Percentiles rank a stretch among this genome's conserved stretches.
Conservation (phyloP, 306 rosid species). For the Cucurbita ficifolia region DNA sequence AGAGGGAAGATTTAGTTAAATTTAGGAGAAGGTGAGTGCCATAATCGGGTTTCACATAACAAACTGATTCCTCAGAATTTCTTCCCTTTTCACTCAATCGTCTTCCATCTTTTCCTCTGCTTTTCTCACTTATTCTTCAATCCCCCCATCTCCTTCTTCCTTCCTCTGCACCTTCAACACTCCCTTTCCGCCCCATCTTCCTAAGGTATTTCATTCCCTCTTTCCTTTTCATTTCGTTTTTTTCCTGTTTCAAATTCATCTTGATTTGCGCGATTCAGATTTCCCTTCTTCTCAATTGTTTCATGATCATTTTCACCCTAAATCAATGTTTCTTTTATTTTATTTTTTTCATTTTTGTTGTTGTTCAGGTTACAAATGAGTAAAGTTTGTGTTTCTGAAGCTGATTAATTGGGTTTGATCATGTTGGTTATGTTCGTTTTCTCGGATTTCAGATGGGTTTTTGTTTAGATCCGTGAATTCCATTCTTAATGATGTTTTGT, state of each 20-base stretch:
- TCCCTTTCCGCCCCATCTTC: neutral
- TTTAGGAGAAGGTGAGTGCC: neutral
- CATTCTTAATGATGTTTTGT: neutral
- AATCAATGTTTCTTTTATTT: neutral
- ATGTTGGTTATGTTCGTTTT: neutral
- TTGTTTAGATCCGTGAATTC: neutral
- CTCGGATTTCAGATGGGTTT: neutral
- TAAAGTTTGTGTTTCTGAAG: neutral
- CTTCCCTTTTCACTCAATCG: neutral
- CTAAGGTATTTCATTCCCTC: neutral
- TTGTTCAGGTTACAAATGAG: neutral
- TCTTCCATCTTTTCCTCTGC: neutral
- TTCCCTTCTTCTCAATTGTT: neutral
- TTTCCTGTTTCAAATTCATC: neutral
- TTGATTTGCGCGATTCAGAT: neutral
- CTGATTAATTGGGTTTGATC: neutral
- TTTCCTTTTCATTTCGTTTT: neutral
- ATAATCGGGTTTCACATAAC: neutral
- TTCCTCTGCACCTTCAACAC: neutral
- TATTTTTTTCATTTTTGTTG: neutral
- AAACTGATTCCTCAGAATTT: neutral
- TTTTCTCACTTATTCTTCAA: neutral
- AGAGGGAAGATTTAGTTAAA: neutral
- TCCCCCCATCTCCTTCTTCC: neutral
- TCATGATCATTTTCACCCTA: neutral